These are phyloP conservation scores for Pyrrhoderma noxium DNA, from an alignment of 1,284 basidiomycete genomes.

Conservation along the genomic window DNA sequence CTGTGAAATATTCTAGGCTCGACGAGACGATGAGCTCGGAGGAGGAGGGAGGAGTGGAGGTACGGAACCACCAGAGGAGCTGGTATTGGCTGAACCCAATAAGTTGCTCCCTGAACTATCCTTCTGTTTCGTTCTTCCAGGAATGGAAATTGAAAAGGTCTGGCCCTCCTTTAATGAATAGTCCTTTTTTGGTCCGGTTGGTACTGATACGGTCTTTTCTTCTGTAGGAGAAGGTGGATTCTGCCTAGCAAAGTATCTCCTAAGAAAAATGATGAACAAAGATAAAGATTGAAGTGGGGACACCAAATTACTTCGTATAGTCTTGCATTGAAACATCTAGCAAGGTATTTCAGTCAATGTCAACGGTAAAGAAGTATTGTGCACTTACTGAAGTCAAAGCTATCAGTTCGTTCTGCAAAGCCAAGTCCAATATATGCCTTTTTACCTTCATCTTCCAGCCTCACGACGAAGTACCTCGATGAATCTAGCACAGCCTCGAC, in stretches of 20 bases:
- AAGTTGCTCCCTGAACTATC: constrained; percentile 26
- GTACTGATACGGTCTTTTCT: constrained; percentile 46
- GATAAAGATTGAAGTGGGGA: background rate
- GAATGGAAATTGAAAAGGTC: constrained; percentile 89
- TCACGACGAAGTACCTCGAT: constrained; percentile 91
- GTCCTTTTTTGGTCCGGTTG: constrained; percentile 83
- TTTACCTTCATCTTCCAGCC: constrained; percentile 81
- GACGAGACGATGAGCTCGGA: constrained; percentile 31
- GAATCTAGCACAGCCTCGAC: constrained; percentile 96
- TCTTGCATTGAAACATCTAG: constrained; percentile 93
- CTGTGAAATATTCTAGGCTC: too few species aligned
- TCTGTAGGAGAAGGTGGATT: constrained; percentile 43
- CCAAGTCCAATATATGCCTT: constrained; percentile 94
- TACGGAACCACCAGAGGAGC: constrained; percentile 32
- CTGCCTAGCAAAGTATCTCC: constrained; percentile 53
- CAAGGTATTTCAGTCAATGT: too few species aligned
- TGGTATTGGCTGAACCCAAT: constrained; percentile 25
- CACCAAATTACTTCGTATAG: constrained; percentile 73
- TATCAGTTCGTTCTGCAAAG: constrained; percentile 85
- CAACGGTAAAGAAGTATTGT: too few species aligned
- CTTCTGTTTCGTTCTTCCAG: constrained; percentile 50
- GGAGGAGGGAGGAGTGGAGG: constrained; percentile 76
- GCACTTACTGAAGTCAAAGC: constrained; percentile 85
- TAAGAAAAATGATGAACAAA: constrained; percentile 24
- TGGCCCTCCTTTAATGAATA: constrained; percentile 95